These are phyloP conservation scores for Myxozyma sirexii DNA, from an alignment of 805 yeast species.

Conservation along the genomic window DNA sequence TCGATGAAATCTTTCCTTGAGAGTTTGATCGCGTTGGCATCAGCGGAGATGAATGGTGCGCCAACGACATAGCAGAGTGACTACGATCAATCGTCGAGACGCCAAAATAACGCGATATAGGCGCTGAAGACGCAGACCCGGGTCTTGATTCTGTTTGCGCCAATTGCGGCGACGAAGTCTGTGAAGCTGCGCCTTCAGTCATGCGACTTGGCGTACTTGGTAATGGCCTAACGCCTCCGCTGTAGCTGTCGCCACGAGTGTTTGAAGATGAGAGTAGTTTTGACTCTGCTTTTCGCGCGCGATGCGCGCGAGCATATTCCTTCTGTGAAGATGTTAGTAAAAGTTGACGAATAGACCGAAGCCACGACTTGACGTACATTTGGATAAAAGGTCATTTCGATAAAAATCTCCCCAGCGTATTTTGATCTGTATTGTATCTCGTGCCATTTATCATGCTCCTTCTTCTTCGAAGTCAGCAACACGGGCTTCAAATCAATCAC, in stretches of 20 bases:
- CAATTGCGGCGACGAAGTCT: not conserved
- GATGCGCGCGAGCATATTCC: slow-evolving; percentile 3
- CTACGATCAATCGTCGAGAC: not conserved
- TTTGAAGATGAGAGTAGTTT: not conserved
- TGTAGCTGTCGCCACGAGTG: not conserved
- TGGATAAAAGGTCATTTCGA: slow-evolving; percentile 88
- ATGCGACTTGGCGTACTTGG: slow-evolving; percentile 9
- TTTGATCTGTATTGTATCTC: slow-evolving; percentile 65
- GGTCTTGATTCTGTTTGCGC: not conserved
- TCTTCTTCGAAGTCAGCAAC: slow-evolving; percentile 62
- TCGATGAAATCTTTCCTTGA: not conserved
- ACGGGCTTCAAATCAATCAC: slow-evolving; percentile 78
- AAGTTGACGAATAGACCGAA: too few species aligned
- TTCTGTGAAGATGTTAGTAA: not conserved
- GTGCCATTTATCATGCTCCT: slow-evolving; percentile 88
- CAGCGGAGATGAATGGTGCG: slow-evolving; percentile 6
- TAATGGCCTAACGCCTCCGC: slow-evolving; percentile 2
- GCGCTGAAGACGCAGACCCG: not conserved
- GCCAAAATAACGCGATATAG: not conserved
- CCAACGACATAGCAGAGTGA: not conserved
- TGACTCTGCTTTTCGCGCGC: not conserved
- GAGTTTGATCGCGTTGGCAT: slow-evolving; percentile 17
- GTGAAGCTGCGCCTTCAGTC: not conserved
- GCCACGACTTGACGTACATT: too few species aligned
- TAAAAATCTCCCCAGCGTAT: slow-evolving; percentile 83